These are phyloP conservation scores for Boletus subluridellus DNA, from an alignment of 1,284 basidiomycete species.

Conservation along the genomic window DNA sequence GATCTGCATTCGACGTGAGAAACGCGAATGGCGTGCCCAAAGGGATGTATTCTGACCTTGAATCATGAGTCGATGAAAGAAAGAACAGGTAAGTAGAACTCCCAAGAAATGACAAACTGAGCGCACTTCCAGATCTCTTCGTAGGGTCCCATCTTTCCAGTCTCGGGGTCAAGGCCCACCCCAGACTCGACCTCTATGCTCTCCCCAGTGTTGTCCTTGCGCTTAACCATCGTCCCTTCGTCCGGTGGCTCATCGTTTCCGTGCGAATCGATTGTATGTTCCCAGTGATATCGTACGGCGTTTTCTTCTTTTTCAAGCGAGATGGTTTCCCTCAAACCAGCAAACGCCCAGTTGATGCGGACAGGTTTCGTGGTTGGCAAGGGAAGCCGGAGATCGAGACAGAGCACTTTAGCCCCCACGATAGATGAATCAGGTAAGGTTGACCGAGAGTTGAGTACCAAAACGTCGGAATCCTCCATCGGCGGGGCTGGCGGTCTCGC, in stretches of 20 bases:
- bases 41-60: slow-evolving; percentile 9
- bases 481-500: slow-evolving; percentile 8
- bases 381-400: slow-evolving; percentile 19
- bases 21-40: slow-evolving; percentile 17
- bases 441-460: slow-evolving; percentile 19
- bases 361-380: not conserved
- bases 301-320: not conserved
- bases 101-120: not conserved
- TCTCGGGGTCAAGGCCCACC: slow-evolving; percentile 9
- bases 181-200: slow-evolving; percentile 15
- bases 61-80: not conserved
- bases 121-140: slow-evolving; percentile 24
- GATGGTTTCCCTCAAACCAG: slow-evolving; percentile 12
- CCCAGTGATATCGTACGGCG: slow-evolving; percentile 12
- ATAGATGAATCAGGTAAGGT: slow-evolving; percentile 10
- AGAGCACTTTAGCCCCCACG: slow-evolving; percentile 7
- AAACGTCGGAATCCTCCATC: slow-evolving; percentile 22
- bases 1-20: slow-evolving; percentile 9
- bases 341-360: slow-evolving; percentile 15
- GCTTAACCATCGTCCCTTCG: slow-evolving; percentile 11
- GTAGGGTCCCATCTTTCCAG: slow-evolving; percentile 15
- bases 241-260: slow-evolving; percentile 8
- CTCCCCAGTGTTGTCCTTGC: not conserved
- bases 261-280: slow-evolving; percentile 17
- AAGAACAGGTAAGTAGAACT: not conserved